Evolutionary conservation across 2,329 filamentous ascomycete species (phyloP), one percentile per base, ranked within the genome.

Genomic region (Cercospora sp.): DNA sequence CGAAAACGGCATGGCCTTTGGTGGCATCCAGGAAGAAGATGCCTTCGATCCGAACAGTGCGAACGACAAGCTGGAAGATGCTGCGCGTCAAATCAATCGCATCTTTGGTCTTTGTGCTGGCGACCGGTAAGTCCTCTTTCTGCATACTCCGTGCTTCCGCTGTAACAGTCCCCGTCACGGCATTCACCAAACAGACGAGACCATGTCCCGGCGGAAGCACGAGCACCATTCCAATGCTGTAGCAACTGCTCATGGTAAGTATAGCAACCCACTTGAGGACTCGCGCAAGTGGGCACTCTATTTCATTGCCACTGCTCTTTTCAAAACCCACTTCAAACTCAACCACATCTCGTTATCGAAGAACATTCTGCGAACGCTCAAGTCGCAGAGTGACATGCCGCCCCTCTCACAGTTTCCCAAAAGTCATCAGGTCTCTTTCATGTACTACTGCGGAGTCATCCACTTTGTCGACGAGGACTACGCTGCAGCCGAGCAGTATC

Each of bases 251-350:
- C 69, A 74, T 72, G 73, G 69, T 68, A 68, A 60, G 58, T 65
- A 64, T 75, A 94, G 92, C 80, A 91, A 91, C 69, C 89, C 91
- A 13, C 83, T 97, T 55, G 89, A 93, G 76, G 91, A 97, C 75
- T 97, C 94, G 8, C 89, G 95, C 64, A 99, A 98, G 87, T 99
- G 95, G 95, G 96, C 93, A 6, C 91, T 97, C 59, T 99, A 99
- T 82, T 94, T 93, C 79, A 90, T 94, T 72, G 93, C 94, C 76
- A 98, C 97, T 77, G 86, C 99, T 7, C 85, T 97, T 13, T 99
- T 99, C 87, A 98, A 98, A 81, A 98, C 94, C 1, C 97, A 98
- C 80, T 99, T 99, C 75, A 75, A 86, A 83, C 84, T 98, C 71
- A 97, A 97, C 81, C 92, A 91, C 36, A 90, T 96, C 66, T 89